Evolutionary conservation across 2,329 filamentous ascomycete species (phyloP).

Genomic region (Fusarium oligoseptatum): DNA sequence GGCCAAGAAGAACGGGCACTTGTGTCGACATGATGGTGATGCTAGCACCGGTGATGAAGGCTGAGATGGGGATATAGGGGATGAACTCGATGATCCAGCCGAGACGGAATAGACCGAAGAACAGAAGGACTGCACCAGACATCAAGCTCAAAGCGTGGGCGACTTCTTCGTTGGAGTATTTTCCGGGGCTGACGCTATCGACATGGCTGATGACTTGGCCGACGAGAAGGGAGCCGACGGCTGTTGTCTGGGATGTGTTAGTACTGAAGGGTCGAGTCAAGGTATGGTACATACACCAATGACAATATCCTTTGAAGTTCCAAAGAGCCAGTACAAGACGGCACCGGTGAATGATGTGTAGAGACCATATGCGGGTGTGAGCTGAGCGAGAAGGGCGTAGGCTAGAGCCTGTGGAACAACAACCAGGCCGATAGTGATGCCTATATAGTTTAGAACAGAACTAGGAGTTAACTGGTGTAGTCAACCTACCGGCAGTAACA

Average conservation of each 20-base stretch:
- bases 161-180: constrained; percentile 56
- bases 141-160: constrained; percentile 61
- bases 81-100: constrained; percentile 67
- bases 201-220: constrained; percentile 60
- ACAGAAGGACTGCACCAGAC: constrained; percentile 59
- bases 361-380: constrained; percentile 78
- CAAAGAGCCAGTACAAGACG: constrained; percentile 85
- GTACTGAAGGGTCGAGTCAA: background rate
- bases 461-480: constrained; percentile 56
- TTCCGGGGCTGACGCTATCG: constrained; percentile 49
- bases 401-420: constrained; percentile 86
- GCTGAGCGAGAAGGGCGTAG: constrained; percentile 78
- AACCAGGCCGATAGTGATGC: constrained; percentile 70
- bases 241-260: constrained; percentile 63
- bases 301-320: constrained; percentile 87
- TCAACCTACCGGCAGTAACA: constrained; percentile 72
- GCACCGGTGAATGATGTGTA: constrained; percentile 89
- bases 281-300: constrained; percentile 67
- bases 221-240: constrained; percentile 64
- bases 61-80: constrained; percentile 62
- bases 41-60: constrained; percentile 65
- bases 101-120: constrained; percentile 60
- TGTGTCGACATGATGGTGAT: constrained; percentile 65
- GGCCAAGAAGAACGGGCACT: constrained; percentile 59
- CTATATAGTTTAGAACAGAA: constrained; percentile 49